These are phyloP conservation scores for Cladosporium sp. DNA, from an alignment of 2,329 filamentous ascomycete species.

Conservation along the genomic window DNA sequence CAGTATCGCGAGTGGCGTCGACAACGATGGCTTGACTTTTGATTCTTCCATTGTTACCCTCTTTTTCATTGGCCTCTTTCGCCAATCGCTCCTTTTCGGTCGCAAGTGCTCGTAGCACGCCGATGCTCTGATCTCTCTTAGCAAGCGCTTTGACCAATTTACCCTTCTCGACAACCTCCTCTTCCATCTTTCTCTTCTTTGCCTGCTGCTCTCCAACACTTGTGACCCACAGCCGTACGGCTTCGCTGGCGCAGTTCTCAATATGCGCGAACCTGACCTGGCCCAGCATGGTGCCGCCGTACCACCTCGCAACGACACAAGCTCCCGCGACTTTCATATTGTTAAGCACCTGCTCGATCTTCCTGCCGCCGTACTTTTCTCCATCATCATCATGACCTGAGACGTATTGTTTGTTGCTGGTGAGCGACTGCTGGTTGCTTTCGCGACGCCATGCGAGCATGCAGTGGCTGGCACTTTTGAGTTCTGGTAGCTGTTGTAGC, in stretches of 20 bases:
- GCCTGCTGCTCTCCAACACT: constrained; percentile 24
- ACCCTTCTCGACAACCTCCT: constrained; percentile 30
- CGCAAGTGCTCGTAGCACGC: constrained; percentile 43
- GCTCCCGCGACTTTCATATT: constrained; percentile 42
- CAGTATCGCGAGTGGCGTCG: constrained; percentile 4
- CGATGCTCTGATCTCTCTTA: constrained; percentile 47
- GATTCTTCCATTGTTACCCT: not conserved
- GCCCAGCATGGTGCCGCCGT: constrained; percentile 50
- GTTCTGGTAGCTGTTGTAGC: constrained; percentile 42
- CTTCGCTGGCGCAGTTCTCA: constrained; percentile 45
- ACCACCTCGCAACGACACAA: constrained; percentile 53
- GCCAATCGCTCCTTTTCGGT: constrained; percentile 41
- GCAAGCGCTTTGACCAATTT: constrained; percentile 39
- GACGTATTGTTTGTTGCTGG: constrained; percentile 35
- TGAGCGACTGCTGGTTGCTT: constrained; percentile 45
- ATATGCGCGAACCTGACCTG: constrained; percentile 52
- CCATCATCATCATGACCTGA: constrained; percentile 51
- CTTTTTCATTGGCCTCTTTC: constrained; percentile 20
- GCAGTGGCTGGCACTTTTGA: constrained; percentile 46
- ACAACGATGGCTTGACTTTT: not conserved
- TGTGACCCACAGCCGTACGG: constrained; percentile 41
- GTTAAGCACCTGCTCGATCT: constrained; percentile 44
- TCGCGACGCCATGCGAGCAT: constrained; percentile 49
- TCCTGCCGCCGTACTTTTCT: constrained; percentile 49
- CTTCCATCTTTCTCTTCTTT: constrained; percentile 33